phyloP scores from a whole-genome alignment of 2,329 filamentous ascomycete species.

The Bipolaris cookei region DNA sequence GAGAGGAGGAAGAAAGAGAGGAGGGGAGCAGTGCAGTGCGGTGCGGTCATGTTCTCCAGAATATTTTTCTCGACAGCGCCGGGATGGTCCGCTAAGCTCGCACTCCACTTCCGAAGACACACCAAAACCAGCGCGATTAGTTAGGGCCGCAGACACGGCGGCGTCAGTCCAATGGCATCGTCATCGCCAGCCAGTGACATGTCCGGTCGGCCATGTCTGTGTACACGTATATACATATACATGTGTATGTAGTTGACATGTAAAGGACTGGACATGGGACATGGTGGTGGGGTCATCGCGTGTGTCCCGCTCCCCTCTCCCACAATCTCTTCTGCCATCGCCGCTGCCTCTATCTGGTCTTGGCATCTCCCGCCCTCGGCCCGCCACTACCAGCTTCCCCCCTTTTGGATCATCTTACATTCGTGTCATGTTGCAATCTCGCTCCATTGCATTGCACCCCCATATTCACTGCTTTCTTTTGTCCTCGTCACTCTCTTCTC shows the following conservation, averaged over 20 bases:
- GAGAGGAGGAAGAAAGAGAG: neutral
- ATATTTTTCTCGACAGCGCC: conserved; percentile 37
- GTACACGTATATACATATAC: neutral
- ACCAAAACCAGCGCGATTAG: neutral
- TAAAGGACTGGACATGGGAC: neutral
- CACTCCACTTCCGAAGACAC: conserved; percentile 21
- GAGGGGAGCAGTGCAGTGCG: conserved; percentile 6
- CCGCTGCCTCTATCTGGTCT: neutral
- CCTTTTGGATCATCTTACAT: neutral
- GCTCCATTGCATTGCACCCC: no score
- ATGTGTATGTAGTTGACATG: neutral
- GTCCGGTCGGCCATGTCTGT: neutral
- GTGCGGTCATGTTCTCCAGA: conserved; percentile 26
- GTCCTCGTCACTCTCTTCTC: conserved; percentile 4
- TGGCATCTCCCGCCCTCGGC: neutral
- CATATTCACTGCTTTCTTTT: no score
- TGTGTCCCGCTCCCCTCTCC: neutral
- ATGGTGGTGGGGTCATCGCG: neutral
- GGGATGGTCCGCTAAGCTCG: conserved; percentile 31
- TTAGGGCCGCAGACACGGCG: conserved; percentile 14
- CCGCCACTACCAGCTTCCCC: neutral
- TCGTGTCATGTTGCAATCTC: neutral
- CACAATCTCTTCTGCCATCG: neutral
- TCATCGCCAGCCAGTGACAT: neutral
- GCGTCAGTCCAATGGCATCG: neutral